Percentiles rank a stretch among this genome's conserved stretches.
These are phyloP conservation scores for Alternaria atra DNA, from an alignment of 2,329 filamentous ascomycete genomes.

Conservation along the genomic window DNA sequence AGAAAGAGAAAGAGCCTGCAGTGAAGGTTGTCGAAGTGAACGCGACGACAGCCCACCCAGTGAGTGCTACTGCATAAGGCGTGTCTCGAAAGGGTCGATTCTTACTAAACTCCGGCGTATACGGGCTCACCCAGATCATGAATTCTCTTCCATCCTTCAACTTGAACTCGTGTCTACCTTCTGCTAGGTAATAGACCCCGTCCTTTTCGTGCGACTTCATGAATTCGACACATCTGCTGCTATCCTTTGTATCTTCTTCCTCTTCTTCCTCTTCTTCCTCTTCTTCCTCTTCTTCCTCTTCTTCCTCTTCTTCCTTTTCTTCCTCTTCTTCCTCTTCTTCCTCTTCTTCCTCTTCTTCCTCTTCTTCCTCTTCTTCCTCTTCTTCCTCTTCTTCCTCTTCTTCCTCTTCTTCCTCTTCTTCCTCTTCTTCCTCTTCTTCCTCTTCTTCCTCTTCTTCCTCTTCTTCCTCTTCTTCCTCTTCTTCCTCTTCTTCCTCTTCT, in stretches of 20 bases:
- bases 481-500: too few relatives aligned
- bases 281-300: too few relatives aligned
- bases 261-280: too few relatives aligned
- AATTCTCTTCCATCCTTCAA: not conserved
- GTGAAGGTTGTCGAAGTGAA: not conserved
- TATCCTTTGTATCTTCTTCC: not conserved
- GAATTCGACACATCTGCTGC: not conserved
- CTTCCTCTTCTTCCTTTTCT: too few relatives aligned
- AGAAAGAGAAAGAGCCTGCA: slow-evolving; percentile 16
- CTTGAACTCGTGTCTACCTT: not conserved
- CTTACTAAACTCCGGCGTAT: not conserved
- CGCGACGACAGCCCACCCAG: not conserved
- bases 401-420: too few relatives aligned
- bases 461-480: too few relatives aligned
- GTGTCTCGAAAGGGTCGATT: not conserved
- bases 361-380: too few relatives aligned
- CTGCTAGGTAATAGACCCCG: not conserved
- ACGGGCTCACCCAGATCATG: not conserved
- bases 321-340: too few relatives aligned
- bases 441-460: too few relatives aligned
- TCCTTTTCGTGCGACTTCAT: not conserved
- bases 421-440: too few relatives aligned
- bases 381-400: too few relatives aligned
- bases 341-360: too few relatives aligned
- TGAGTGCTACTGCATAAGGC: not conserved